These are phyloP conservation scores for Cordia subcordata DNA, from an alignment of 257 asterid species.

Conservation along the genomic window DNA sequence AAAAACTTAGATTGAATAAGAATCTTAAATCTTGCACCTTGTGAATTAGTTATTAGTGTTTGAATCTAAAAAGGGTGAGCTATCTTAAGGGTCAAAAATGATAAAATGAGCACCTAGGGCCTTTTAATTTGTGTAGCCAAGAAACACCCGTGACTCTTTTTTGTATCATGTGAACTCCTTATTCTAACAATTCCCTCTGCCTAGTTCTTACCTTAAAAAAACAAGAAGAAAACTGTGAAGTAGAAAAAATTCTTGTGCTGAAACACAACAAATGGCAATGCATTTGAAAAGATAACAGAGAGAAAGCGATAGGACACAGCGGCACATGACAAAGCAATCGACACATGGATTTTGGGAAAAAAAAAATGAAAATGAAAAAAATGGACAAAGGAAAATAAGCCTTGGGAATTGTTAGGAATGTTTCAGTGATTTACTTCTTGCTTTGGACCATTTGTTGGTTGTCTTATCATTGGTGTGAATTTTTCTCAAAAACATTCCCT, in stretches of 20 bases:
- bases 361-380: no score
- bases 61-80: no score
- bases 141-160: conserved; percentile 17
- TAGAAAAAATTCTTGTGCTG: conserved; percentile 1
- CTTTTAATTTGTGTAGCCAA: not conserved
- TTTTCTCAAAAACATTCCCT: conserved; percentile 26
- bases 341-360: conserved; percentile 20
- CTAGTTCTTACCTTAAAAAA: not conserved
- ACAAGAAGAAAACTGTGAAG: not conserved
- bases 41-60: no score
- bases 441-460: conserved; percentile 7
- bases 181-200: not conserved
- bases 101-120: conserved; percentile 6
- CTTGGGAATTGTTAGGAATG: conserved; percentile 12
- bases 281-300: not conserved
- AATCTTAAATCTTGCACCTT: no score
- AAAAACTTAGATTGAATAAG: no score
- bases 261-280: conserved; percentile 7
- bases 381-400: no score
- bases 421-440: conserved; percentile 1
- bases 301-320: conserved; percentile 30
- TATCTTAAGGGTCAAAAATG: not conserved
- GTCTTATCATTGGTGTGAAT: not conserved
- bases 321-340: conserved; percentile 33
- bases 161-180: conserved; percentile 17